A percentile compares a stretch with the other conserved stretches of the same genome.
These are phyloP conservation scores for Aureobasidium musti DNA, from an alignment of 2,329 filamentous ascomycete genomes.

Conservation along the genomic window DNA sequence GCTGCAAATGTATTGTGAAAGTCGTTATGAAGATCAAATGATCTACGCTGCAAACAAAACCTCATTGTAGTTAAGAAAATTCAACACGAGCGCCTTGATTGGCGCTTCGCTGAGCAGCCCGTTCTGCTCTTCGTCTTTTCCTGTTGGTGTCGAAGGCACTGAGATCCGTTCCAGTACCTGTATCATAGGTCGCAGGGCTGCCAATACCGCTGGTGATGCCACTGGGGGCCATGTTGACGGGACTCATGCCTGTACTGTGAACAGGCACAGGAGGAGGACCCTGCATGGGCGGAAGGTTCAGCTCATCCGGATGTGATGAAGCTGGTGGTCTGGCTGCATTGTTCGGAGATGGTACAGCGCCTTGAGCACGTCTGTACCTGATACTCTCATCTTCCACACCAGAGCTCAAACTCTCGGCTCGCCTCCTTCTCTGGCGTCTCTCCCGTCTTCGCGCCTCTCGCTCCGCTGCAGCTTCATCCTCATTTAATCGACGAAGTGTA, in stretches of 20 bases:
- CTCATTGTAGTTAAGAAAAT: conserved; percentile 10
- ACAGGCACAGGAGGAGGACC: conserved; percentile 31
- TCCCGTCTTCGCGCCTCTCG: conserved; percentile 57
- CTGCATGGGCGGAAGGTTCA: conserved; percentile 32
- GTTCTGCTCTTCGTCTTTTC: conserved; percentile 55
- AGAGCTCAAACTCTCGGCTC: conserved; percentile 42
- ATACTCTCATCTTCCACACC: conserved; percentile 45
- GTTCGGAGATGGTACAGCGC: conserved; percentile 31
- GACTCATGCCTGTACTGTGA: conserved; percentile 32
- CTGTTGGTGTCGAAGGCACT: conserved; percentile 57
- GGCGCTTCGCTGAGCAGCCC: conserved; percentile 41
- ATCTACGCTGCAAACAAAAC: neutral
- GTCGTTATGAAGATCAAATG: neutral
- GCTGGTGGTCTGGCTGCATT: conserved; percentile 32
- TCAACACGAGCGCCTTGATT: conserved; percentile 29
- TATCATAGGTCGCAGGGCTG: conserved; percentile 44
- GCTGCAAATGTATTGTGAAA: conserved; percentile 21
- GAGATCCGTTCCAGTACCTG: conserved; percentile 44
- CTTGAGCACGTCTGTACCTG: conserved; percentile 34
- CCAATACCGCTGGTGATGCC: conserved; percentile 36
- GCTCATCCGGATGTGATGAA: conserved; percentile 30
- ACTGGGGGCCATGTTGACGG: conserved; percentile 31
- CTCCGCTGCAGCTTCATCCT: conserved; percentile 63
- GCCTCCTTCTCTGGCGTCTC: conserved; percentile 39
- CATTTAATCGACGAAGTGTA: conserved; percentile 61